Evolutionary conservation across 257 asterid species (phyloP).

Genomic region (Asclepias syriaca): DNA sequence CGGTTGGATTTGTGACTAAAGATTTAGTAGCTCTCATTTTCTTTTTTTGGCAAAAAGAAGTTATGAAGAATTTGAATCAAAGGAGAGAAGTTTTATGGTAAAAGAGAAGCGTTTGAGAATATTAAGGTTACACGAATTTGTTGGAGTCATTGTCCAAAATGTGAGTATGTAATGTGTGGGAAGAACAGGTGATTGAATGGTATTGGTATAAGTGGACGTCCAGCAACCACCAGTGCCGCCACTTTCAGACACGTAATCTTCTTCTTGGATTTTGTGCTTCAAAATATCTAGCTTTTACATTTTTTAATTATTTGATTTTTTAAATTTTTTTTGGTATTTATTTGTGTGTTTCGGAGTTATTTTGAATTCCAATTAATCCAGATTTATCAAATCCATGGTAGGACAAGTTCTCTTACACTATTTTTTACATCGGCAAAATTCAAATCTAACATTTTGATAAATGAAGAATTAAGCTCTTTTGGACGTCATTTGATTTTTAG

Average conservation of each 20-base stretch:
- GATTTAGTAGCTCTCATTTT: constrained; percentile 38
- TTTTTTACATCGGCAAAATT: no score
- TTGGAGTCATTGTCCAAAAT: background rate
- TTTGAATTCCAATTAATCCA: no score
- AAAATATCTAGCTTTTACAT: background rate
- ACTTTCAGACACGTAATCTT: background rate
- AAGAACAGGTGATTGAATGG: no score
- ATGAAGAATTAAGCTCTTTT: no score
- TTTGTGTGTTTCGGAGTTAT: no score
- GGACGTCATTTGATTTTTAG: no score
- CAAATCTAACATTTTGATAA: no score
- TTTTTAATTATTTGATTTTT: no score
- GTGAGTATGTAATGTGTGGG: background rate
- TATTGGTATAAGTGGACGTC: background rate
- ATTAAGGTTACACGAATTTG: background rate
- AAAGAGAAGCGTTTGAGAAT: background rate
- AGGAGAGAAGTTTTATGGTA: background rate
- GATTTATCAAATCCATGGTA: no score
- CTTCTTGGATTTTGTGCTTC: background rate
- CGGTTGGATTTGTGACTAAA: constrained; percentile 30
- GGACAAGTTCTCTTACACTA: no score
- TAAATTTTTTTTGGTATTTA: no score
- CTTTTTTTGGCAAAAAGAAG: background rate
- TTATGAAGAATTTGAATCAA: constrained; percentile 1
- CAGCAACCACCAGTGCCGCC: background rate